Conservation (phyloP, 805 yeast genomes). For the Suhomyces pyralidae region DNA sequence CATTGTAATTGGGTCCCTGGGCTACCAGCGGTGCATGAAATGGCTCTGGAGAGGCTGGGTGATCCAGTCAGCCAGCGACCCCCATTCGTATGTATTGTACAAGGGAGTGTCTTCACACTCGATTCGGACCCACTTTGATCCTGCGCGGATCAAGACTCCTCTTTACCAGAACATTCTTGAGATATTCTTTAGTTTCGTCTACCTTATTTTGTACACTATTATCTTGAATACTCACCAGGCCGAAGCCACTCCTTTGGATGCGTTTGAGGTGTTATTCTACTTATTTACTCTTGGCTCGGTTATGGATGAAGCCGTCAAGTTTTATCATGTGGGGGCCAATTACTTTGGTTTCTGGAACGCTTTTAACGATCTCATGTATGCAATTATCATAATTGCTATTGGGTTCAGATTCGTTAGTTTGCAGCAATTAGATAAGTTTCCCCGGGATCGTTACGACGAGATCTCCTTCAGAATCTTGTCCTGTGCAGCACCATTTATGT, state of each 20-base stretch:
- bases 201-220: constrained; percentile 57
- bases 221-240: constrained; percentile 59
- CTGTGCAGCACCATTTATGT: constrained; percentile 81
- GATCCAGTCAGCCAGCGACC: constrained; percentile 67
- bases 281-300: constrained; percentile 65
- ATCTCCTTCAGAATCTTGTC: constrained; percentile 69
- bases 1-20: constrained; percentile 70
- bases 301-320: constrained; percentile 64
- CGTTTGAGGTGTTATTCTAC: constrained; percentile 56
- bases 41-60: constrained; percentile 97
- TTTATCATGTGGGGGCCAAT: constrained; percentile 71
- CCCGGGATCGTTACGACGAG: constrained; percentile 42
- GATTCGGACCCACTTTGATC: constrained; percentile 65
- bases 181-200: constrained; percentile 62
- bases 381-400: constrained; percentile 51
- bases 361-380: constrained; percentile 70
- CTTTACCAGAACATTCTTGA: constrained; percentile 74
- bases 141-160: constrained; percentile 83
- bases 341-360: constrained; percentile 78
- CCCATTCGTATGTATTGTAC: constrained; percentile 65
- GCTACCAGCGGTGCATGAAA: constrained; percentile 80
- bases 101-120: constrained; percentile 54
- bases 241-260: constrained; percentile 28
- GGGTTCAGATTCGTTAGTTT: constrained; percentile 50
- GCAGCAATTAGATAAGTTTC: constrained; percentile 4